Percentiles rank a stretch among this genome's conserved stretches.
Evolutionary conservation across 805 yeast genomes (phyloP).

Genomic region (Helenozyma rhizophorensis): DNA sequence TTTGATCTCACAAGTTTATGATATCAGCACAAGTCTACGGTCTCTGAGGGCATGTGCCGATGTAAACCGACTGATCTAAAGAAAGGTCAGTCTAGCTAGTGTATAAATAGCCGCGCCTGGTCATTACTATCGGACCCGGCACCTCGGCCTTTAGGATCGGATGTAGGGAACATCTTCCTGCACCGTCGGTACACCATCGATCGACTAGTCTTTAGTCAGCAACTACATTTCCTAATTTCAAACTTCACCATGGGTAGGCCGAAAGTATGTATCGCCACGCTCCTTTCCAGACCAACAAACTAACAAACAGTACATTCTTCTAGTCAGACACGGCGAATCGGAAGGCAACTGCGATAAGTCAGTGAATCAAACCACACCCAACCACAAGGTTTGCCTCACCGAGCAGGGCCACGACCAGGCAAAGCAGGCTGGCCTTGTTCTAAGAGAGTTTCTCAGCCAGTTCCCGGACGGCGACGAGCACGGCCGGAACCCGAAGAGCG

Average conservation of each 20-base stretch:
- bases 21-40: too few relatives aligned
- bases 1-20: too few relatives aligned
- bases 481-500: conserved; percentile 25
- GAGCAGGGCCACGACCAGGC: conserved; percentile 66
- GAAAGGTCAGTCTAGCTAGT: too few relatives aligned
- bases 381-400: conserved; percentile 76
- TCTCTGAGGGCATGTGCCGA: too few relatives aligned
- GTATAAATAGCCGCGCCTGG: too few relatives aligned
- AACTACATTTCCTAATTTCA: background rate
- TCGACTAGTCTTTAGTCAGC: background rate
- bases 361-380: conserved; percentile 73
- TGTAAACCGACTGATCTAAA: too few relatives aligned
- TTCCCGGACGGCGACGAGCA: conserved; percentile 18
- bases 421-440: conserved; percentile 51
- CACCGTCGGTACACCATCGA: too few relatives aligned
- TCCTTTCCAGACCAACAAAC: conserved; percentile 8
- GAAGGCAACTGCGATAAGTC: conserved; percentile 85
- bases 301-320: conserved; percentile 52
- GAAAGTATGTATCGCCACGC: conserved; percentile 21
- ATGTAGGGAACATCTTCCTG: too few relatives aligned
- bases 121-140: too few relatives aligned
- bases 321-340: conserved; percentile 90
- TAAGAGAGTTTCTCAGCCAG: conserved; percentile 34
- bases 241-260: conserved; percentile 26
- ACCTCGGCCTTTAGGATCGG: too few relatives aligned